These are phyloP conservation scores for Citrus mangshanensis DNA, from an alignment of 345 rosid genomes.

Conservation along the genomic window DNA sequence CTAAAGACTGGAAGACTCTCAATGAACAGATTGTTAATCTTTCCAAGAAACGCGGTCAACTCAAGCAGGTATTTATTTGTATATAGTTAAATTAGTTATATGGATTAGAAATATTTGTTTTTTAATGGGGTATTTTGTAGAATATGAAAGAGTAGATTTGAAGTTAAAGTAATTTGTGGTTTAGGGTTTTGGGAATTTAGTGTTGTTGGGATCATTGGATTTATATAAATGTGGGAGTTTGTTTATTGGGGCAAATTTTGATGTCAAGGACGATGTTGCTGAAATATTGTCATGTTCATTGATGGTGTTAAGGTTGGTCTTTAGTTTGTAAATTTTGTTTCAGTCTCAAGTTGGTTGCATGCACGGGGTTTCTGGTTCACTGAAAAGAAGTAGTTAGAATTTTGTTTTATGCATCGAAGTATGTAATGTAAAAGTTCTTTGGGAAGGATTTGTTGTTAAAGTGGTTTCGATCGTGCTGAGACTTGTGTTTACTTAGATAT, in stretches of 20 bases:
- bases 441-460: not conserved
- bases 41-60: conserved; percentile 88
- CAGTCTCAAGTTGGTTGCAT: not conserved
- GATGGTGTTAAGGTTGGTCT: not conserved
- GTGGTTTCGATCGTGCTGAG: too few relatives aligned
- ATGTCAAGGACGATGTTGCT: not conserved
- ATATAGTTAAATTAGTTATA: too few relatives aligned
- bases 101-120: not conserved
- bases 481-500: not conserved
- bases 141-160: not conserved
- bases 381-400: not conserved
- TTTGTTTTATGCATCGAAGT: not conserved
- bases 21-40: conserved; percentile 71
- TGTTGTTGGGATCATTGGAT: not conserved
- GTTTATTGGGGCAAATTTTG: not conserved
- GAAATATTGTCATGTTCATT: not conserved
- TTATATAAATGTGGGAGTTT: not conserved
- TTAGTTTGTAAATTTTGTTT: too few relatives aligned
- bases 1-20: conserved; percentile 73
- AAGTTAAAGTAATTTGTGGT: not conserved
- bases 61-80: conserved; percentile 59
- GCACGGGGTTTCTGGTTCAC: not conserved
- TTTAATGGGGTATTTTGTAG: not conserved
- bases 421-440: not conserved
- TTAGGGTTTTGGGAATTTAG: not conserved